Evolutionary conservation across 2,329 filamentous ascomycete genomes (phyloP).

Genomic region (Lachnellula hyalina): DNA sequence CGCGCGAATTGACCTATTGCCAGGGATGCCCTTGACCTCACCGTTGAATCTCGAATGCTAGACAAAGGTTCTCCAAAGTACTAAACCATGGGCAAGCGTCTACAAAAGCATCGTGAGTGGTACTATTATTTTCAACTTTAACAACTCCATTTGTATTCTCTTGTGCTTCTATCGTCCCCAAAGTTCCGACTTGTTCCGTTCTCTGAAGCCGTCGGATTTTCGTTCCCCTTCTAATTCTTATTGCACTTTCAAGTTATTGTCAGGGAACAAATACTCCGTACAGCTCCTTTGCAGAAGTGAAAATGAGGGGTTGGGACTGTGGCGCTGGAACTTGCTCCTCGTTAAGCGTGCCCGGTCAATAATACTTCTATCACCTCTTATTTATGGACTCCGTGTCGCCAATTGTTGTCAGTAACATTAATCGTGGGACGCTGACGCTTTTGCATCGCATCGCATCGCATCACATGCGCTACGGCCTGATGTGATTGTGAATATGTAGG

Average conservation of each 20-base stretch:
- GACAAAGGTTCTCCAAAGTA: constrained; percentile 6
- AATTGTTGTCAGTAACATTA: constrained; percentile 1
- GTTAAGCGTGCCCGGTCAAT: constrained; percentile 12
- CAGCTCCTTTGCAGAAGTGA: background rate
- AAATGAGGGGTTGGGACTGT: constrained; percentile 21
- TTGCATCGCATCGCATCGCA: background rate
- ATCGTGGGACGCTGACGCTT: constrained; percentile 3
- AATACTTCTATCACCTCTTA: constrained; percentile 8
- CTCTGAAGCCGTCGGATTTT: constrained; percentile 3
- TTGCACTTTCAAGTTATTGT: background rate
- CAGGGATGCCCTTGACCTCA: constrained; percentile 1
- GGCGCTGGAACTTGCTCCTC: constrained; percentile 14
- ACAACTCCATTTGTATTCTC: too few species aligned
- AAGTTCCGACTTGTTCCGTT: constrained; percentile 10
- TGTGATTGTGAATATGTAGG: constrained; percentile 13
- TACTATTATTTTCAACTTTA: background rate
- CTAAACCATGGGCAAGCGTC: constrained; percentile 21
- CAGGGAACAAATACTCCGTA: background rate
- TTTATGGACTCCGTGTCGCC: background rate
- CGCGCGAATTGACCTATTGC: background rate
- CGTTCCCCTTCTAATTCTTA: background rate
- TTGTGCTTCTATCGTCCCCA: constrained; percentile 2
- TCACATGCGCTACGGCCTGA: constrained; percentile 6
- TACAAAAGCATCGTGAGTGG: constrained; percentile 27
- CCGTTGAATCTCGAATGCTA: constrained; percentile 5